Conservation (phyloP, 257 asterid species). For the Solanum chiquidenum region DNA sequence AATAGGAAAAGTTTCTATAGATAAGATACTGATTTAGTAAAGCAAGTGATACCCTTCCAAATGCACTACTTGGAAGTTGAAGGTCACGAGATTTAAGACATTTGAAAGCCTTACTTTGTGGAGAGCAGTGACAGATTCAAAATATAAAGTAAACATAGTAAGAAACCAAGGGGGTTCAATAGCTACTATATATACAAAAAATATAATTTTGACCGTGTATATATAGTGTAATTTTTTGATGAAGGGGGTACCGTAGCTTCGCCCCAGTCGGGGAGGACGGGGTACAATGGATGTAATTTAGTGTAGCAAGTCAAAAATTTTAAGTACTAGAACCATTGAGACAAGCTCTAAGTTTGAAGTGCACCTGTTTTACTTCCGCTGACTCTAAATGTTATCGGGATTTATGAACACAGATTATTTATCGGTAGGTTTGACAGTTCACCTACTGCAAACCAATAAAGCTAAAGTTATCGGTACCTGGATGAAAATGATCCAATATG, state of each 20-base stretch:
- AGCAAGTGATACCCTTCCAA: background rate
- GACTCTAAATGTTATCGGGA: background rate
- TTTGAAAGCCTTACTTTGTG: background rate
- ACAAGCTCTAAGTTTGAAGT: background rate
- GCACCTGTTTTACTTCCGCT: background rate
- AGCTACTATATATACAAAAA: background rate
- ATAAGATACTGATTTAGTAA: background rate
- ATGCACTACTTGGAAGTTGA: background rate
- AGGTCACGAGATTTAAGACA: background rate
- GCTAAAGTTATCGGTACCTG: background rate
- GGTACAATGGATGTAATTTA: background rate
- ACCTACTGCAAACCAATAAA: background rate
- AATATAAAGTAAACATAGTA: background rate
- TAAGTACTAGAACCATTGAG: background rate
- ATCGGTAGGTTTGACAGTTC: background rate
- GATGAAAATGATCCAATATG: background rate
- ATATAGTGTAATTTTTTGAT: background rate
- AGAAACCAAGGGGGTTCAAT: background rate
- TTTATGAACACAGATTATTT: background rate
- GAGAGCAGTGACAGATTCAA: background rate
- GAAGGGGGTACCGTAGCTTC: background rate
- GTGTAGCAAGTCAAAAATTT: background rate
- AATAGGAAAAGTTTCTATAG: background rate
- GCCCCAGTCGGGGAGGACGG: background rate
- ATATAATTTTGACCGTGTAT: background rate